Evolutionary conservation across 768 basidiomycete species (phyloP).

Genomic region (Leccinum broughii): DNA sequence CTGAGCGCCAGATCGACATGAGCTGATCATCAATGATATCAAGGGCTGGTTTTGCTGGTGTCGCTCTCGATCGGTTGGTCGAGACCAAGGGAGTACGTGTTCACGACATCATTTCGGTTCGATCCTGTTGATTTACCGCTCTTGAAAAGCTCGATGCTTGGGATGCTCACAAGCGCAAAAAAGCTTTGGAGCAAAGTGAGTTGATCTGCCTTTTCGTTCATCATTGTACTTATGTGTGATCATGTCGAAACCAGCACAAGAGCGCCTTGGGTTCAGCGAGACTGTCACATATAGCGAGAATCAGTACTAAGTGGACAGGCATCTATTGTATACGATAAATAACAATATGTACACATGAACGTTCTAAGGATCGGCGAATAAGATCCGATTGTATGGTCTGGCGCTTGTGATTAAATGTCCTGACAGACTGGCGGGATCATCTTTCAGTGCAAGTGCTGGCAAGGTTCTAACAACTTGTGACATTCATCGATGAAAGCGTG

Average conservation of each 20-base stretch:
- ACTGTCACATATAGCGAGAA: background rate
- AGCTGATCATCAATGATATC: background rate
- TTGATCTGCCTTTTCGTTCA: background rate
- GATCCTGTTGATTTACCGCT: background rate
- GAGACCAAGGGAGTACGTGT: constrained; percentile 26
- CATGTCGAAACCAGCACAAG: background rate
- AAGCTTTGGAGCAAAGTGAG: background rate
- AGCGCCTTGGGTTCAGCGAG: background rate
- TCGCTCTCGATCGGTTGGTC: constrained; percentile 1
- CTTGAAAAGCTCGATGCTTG: constrained; percentile 5
- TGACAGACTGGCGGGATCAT: too few species aligned
- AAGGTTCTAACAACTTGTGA: too few species aligned
- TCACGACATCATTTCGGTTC: background rate
- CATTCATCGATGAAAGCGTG: too few species aligned
- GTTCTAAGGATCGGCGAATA: background rate
- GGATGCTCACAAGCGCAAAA: background rate
- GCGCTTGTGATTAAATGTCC: too few species aligned
- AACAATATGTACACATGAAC: background rate
- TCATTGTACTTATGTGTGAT: background rate
- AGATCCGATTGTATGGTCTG: too few species aligned
- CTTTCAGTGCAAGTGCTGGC: too few species aligned
- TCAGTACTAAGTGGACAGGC: background rate
- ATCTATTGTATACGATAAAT: background rate
- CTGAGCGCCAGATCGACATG: background rate
- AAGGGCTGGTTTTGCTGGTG: constrained; percentile 16